Conservation (phyloP, 176 grass and related monocot genomes). For the Hsuehochloa calcarea region DNA sequence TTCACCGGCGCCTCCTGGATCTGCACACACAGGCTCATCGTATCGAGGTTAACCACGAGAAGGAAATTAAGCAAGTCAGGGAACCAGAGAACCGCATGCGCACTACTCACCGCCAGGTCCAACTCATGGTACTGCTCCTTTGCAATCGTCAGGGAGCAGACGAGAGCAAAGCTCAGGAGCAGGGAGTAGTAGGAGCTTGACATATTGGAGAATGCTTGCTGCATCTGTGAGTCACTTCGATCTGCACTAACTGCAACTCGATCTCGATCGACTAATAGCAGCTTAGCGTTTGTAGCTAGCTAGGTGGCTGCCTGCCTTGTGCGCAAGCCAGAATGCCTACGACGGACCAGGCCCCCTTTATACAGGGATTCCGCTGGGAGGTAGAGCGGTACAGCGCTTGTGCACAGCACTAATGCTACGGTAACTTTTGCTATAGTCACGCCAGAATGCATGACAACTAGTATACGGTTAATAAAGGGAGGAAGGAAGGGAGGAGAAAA, state of each 20-base stretch:
- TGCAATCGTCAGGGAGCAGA: conserved; percentile 17
- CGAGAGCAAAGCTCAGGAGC: conserved; percentile 12
- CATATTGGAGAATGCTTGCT: too few species aligned
- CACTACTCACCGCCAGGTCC: conserved; percentile 41
- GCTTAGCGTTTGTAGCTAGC: too few species aligned
- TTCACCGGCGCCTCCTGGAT: conserved; percentile 69
- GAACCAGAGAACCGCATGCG: background rate
- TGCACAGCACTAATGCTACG: too few species aligned
- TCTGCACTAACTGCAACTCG: background rate
- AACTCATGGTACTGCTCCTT: conserved; percentile 78
- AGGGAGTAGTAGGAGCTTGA: background rate
- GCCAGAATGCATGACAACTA: too few species aligned
- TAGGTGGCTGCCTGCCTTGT: background rate
- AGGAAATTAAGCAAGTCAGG: too few species aligned
- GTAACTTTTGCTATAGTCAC: too few species aligned
- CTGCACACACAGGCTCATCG: background rate
- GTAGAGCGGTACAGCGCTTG: too few species aligned
- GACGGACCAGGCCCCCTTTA: background rate
- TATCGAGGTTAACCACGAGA: too few species aligned
- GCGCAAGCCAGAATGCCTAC: background rate
- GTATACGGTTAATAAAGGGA: too few species aligned
- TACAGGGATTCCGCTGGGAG: too few species aligned
- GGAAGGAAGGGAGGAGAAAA: too few species aligned
- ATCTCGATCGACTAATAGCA: background rate
- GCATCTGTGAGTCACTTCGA: too few species aligned